phyloP scores from a whole-genome alignment of 1,284 basidiomycete species.

The Ustilago xerochloae region DNA sequence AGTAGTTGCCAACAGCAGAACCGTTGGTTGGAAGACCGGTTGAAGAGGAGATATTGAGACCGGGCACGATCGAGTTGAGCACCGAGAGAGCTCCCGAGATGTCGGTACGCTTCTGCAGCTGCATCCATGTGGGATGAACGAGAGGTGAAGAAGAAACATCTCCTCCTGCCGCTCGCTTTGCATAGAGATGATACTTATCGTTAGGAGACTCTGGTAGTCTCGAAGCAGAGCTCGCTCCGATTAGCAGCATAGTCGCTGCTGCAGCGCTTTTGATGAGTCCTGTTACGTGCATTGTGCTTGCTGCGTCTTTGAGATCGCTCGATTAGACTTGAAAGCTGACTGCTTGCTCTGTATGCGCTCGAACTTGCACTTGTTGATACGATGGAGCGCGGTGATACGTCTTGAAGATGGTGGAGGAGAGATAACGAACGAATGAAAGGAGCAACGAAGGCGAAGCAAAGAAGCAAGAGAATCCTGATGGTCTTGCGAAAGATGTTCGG shows the following conservation, averaged over 20 bases:
- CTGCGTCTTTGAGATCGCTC: not conserved
- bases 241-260: constrained; percentile 7
- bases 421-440: not conserved
- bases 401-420: not conserved
- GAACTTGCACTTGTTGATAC: not conserved
- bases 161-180: constrained; percentile 2
- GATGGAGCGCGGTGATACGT: too few relatives aligned
- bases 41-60: constrained; percentile 16
- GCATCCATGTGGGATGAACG: constrained; percentile 21
- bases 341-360: too few relatives aligned
- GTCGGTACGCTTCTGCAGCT: constrained; percentile 16
- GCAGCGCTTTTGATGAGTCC: constrained; percentile 9
- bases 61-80: constrained; percentile 25
- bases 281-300: constrained; percentile 14
- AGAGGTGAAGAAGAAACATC: constrained; percentile 19
- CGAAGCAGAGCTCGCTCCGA: constrained; percentile 2
- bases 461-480: too few relatives aligned
- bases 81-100: constrained; percentile 7
- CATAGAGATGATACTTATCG: constrained; percentile 15
- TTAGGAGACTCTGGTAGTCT: constrained; percentile 4
- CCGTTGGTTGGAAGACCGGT: constrained; percentile 1
- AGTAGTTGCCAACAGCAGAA: constrained; percentile 18
- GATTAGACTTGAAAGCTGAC: too few relatives aligned
- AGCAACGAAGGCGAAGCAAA: too few relatives aligned
- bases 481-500: too few relatives aligned